A percentile compares a stretch with the other conserved stretches of the same genome.
phyloP scores from a whole-genome alignment of 192 early-diverging fungal genomes.

The Coemansia furcata region DNA sequence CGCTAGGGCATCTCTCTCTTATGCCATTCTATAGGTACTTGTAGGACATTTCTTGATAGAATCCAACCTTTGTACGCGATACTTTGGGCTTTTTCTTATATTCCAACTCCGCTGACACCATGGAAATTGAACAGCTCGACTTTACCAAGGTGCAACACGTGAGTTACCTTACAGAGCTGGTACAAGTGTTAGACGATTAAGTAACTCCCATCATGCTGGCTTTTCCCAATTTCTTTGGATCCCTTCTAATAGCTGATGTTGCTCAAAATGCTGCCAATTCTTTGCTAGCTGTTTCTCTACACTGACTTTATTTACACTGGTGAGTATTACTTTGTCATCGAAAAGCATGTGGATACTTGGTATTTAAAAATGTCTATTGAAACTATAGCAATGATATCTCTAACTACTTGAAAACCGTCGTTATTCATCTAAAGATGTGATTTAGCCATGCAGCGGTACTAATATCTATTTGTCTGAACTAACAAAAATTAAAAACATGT shows the following conservation, averaged over 20 bases:
- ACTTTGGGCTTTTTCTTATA: too few species aligned
- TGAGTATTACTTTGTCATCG: background rate
- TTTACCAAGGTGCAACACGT: background rate
- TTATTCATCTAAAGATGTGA: background rate
- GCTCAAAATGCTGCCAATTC: background rate
- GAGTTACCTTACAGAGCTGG: background rate
- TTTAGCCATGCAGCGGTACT: background rate
- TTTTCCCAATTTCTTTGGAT: background rate
- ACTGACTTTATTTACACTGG: background rate
- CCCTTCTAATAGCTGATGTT: background rate
- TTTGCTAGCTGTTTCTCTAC: background rate
- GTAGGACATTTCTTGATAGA: too few species aligned
- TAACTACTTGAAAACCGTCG: background rate
- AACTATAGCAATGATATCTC: background rate
- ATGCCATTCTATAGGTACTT: too few species aligned
- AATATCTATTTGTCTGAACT: too few species aligned
- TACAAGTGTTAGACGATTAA: background rate
- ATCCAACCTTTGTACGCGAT: too few species aligned
- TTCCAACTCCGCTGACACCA: background rate
- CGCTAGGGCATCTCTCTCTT: too few species aligned
- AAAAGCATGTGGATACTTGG: background rate
- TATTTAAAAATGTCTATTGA: background rate
- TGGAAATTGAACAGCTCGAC: background rate
- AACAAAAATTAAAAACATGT: too few species aligned
- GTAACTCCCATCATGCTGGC: background rate